Evolutionary conservation across 2,329 filamentous ascomycete species (phyloP), one percentile per base, ranked within the genome.

Genomic region (Scedosporium dehoogii): DNA sequence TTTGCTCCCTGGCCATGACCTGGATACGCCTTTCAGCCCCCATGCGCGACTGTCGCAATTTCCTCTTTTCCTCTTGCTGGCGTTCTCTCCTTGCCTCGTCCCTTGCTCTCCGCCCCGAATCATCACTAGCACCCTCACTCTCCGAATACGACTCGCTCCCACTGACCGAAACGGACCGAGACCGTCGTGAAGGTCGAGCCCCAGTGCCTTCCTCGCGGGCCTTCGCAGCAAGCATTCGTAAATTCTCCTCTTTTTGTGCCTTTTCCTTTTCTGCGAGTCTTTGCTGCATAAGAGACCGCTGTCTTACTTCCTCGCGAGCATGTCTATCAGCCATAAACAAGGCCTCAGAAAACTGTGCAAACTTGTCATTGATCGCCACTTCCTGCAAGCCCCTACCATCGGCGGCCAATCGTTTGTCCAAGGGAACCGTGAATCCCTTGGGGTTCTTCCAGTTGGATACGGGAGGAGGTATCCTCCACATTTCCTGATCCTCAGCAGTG

Each of bases 401-500:
- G 7, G 94, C 93, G 18, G 94, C 94, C 68, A 99, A 78, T 71
- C 94, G 88, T 79, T 99, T 99, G 74, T 99, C 94, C 60, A 99
- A 75, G 0, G 94, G 91, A 1, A 99, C 91, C 0, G 94, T 99
- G 72, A 96, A 99, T 69, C 94, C 94, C 78, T 97, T 97, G 1
- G 93, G 91, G 73, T 99, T 99, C 83, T 99, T 99, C 94, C 94
- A 99, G 74, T 97, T 97, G 21, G 91, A 96, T 1, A 99, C 88
- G 0, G 93, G 90, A 2, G 93, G 92, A 0, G 81, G 83, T 48
- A 85, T 97, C 70, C 88, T 92, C 94, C 94, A 99, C 64, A 90
- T 91, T 74, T 97, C 94, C 74, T 97, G 93, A 69, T 99, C 94
- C 73, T 96, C 92, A 5, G 93, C 94, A 1, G 94, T 99, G 65